Base-by-base conservation (phyloP, 148 eudicot species). In the Cornus suecica region DNA sequence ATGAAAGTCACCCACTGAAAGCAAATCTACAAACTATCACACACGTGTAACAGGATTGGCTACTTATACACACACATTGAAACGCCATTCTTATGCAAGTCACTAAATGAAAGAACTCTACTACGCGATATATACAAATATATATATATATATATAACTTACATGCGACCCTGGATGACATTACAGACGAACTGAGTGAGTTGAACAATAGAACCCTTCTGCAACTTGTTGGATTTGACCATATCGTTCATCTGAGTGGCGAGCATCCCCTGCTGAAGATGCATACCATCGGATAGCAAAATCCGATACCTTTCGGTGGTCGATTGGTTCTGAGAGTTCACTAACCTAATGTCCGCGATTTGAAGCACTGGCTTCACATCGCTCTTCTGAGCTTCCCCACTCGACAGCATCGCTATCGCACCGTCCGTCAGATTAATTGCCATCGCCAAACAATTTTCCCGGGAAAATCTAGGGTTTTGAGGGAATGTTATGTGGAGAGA, bases 191-290 rank as follows among this genome's bases (percentile, higher is more conserved):
- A 86, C 81, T 86, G 80, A 37, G 66, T 69, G 70, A 94, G 68
- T 76, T 69, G 84, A 34, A 94, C 52, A 64, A 94, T 69, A 0
- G 97, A 90, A 11, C 98, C 91, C 63, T 87, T 94, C 81, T 82
- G 88, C 73, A 94, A 65, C 23, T 16, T 31, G 4, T 86, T 77
- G 2, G 85, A 42, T 8, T 61, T 78, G 2, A 93, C 87, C 34
- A 91, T 74, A 1, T 82, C 86, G 77, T 93, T 91, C 2, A 52
- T 80, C 84, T 93, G 98, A 4, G 94, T 90, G 1, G 90, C 94
- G 24, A 93, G 88, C 94, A 93, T 93, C 0, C 92, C 97, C 48
- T 93, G 98, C 69, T 86, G 92, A 22, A 74, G 18, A 62, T 85
- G 84, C 5, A 52, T 0, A 0, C 98, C 98, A 28, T 93, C 97